Conservation (phyloP, 169 alveolate genomes). For the Plasmodium gallinaceum region DNA sequence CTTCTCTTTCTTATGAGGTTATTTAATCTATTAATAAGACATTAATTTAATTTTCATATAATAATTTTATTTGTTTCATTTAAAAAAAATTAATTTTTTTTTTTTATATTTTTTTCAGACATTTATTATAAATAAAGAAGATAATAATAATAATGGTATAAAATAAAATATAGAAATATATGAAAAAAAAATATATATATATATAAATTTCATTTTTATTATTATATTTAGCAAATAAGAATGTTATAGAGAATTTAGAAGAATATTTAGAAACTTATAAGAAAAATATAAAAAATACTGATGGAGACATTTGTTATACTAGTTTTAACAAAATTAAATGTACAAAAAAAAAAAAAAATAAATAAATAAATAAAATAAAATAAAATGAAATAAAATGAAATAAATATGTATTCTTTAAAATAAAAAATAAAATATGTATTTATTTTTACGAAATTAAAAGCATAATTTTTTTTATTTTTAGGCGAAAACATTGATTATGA, state of each 20-base stretch:
- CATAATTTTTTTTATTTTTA: slow-evolving; percentile 20
- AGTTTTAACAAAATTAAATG: slow-evolving; percentile 62
- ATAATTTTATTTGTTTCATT: not conserved
- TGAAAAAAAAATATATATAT: not conserved
- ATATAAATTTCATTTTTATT: slow-evolving; percentile 5
- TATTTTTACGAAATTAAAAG: not conserved
- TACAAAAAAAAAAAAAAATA: slow-evolving; percentile 3
- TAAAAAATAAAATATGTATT: not conserved
- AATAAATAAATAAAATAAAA: slow-evolving; percentile 10
- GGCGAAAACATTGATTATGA: slow-evolving; percentile 71
- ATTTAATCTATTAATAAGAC: not conserved
- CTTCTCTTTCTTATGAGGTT: slow-evolving; percentile 70
- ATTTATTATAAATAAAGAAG: slow-evolving; percentile 23
- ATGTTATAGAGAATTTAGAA: slow-evolving; percentile 67
- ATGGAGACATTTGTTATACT: slow-evolving; percentile 24
- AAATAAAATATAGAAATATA: not conserved
- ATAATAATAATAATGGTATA: slow-evolving; percentile 27
- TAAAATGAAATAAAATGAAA: not conserved
- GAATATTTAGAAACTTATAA: slow-evolving; percentile 70
- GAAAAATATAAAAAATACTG: slow-evolving; percentile 46
- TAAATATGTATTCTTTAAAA: too few species aligned
- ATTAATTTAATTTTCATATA: not conserved
- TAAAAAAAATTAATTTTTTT: not conserved
- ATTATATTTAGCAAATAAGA: slow-evolving; percentile 23
- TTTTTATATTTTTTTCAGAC: slow-evolving; percentile 14